phyloP scores from a whole-genome alignment of 331 rosid species.

The Phaseolus coccineus region DNA sequence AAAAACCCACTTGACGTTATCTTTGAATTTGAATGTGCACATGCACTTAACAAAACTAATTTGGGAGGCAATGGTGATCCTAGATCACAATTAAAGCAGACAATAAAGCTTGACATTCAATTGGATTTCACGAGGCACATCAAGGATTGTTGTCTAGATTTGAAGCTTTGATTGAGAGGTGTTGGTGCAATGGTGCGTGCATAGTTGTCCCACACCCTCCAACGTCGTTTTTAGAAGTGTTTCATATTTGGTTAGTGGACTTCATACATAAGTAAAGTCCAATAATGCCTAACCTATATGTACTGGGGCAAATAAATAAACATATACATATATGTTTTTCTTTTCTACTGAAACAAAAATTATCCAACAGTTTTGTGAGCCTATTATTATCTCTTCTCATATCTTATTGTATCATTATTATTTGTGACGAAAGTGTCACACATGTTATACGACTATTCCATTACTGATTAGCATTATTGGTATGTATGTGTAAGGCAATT shows the following conservation, averaged over 20 bases:
- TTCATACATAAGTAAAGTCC: conserved; percentile 31
- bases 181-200: conserved; percentile 25
- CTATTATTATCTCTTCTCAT: background rate
- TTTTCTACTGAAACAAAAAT: too few species aligned
- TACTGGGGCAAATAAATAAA: background rate
- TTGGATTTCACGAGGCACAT: conserved; percentile 31
- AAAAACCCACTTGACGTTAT: conserved; percentile 25
- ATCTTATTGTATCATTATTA: background rate
- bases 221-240: conserved; percentile 31
- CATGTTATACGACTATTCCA: background rate
- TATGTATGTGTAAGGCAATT: background rate
- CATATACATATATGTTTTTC: too few species aligned
- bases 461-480: conserved; percentile 8
- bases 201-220: conserved; percentile 38
- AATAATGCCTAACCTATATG: conserved; percentile 32
- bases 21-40: conserved; percentile 3
- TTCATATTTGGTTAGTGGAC: conserved; percentile 39
- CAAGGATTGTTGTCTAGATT: conserved; percentile 21
- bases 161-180: conserved; percentile 39
- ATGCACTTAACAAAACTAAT: background rate
- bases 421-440: background rate
- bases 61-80: conserved; percentile 32
- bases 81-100: conserved; percentile 26
- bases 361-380: too few species aligned
- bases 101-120: conserved; percentile 14